Percentiles rank a stretch among this genome's conserved stretches.
These are phyloP conservation scores for Heritiera littoralis DNA, from an alignment of 345 rosid species.

Conservation along the genomic window DNA sequence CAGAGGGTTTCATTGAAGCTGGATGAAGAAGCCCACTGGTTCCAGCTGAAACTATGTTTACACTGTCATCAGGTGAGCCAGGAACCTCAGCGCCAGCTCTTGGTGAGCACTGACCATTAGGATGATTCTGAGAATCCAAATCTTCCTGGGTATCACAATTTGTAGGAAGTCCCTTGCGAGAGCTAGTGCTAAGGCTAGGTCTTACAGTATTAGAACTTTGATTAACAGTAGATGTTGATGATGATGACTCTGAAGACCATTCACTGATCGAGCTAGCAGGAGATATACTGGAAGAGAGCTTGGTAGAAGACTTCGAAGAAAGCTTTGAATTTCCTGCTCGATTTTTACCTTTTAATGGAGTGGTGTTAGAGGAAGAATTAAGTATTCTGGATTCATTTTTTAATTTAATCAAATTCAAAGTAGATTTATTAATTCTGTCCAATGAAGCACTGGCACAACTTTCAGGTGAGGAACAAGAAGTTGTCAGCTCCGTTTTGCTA, in stretches of 20 bases:
- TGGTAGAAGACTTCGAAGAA: conserved; percentile 47
- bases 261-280: conserved; percentile 78
- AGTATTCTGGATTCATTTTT: conserved; percentile 39
- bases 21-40: conserved; percentile 36
- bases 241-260: conserved; percentile 60
- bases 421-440: conserved; percentile 39
- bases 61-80: conserved; percentile 27
- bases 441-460: conserved; percentile 66
- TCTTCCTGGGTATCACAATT: conserved; percentile 28
- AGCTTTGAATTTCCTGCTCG: conserved; percentile 38
- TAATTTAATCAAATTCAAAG: conserved; percentile 35
- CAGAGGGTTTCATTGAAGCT: conserved; percentile 62
- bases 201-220: conserved; percentile 46
- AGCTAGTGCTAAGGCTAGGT: conserved; percentile 44
- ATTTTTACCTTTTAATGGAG: conserved; percentile 40
- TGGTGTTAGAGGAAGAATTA: conserved; percentile 37
- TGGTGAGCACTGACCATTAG: conserved; percentile 33
- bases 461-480: conserved; percentile 67
- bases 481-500: conserved; percentile 49
- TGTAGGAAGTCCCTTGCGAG: conserved; percentile 29
- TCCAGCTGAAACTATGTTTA: conserved; percentile 37
- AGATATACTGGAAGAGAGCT: conserved; percentile 51
- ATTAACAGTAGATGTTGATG: conserved; percentile 55
- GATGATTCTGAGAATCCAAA: conserved; percentile 33
- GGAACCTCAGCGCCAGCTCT: conserved; percentile 34